phyloP scores from a whole-genome alignment of 2,329 filamentous ascomycete species.

The Colletotrichum orbiculare region DNA sequence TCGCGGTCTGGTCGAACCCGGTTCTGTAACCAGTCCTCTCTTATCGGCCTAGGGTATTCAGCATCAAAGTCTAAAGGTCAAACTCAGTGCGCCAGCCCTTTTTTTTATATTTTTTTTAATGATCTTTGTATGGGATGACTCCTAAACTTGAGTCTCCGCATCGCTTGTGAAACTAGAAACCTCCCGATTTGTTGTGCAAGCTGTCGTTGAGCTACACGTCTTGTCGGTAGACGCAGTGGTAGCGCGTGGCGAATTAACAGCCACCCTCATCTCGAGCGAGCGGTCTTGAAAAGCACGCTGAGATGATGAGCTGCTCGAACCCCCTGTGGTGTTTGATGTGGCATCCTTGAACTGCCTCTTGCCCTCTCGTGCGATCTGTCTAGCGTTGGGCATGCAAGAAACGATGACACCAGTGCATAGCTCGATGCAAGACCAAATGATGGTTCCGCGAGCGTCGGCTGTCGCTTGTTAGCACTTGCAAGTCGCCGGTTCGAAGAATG shows the following conservation, averaged over 20 bases:
- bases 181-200: neutral
- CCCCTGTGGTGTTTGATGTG: neutral
- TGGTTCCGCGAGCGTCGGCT: slow-evolving; percentile 18
- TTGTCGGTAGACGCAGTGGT: neutral
- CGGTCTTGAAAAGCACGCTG: slow-evolving; percentile 3
- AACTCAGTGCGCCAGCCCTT: neutral
- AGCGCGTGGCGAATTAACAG: neutral
- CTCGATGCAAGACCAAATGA: slow-evolving; percentile 20
- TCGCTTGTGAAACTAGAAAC: neutral
- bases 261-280: slow-evolving; percentile 6
- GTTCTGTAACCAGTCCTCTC: slow-evolving; percentile 5
- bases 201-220: slow-evolving; percentile 1
- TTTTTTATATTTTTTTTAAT: neutral
- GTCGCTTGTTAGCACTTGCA: slow-evolving; percentile 44
- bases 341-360: slow-evolving; percentile 1
- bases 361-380: slow-evolving; percentile 11
- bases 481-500: slow-evolving; percentile 48
- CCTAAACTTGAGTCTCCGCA: neutral
- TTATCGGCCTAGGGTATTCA: slow-evolving; percentile 6
- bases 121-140: neutral
- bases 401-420: slow-evolving; percentile 11
- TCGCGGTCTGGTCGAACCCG: slow-evolving; percentile 16
- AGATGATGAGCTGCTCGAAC: neutral
- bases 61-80: neutral
- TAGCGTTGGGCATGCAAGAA: slow-evolving; percentile 20